These are phyloP conservation scores for Breviolum minutum DNA, from an alignment of 73 alveolate genomes.

Conservation along the genomic window DNA sequence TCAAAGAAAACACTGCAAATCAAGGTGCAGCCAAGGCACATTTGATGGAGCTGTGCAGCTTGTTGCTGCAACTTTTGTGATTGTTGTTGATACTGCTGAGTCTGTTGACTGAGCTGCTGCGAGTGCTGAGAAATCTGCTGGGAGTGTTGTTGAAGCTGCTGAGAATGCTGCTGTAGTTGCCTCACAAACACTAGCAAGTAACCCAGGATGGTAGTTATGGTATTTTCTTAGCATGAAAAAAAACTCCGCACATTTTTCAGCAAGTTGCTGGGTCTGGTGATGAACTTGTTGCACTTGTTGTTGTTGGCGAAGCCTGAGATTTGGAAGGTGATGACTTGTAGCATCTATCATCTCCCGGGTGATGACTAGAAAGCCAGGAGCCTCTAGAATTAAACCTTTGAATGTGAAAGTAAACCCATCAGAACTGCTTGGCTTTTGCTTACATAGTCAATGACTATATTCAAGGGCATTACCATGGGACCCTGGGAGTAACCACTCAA, in stretches of 20 bases:
- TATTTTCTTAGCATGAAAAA: not conserved
- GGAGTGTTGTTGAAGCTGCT: slow-evolving; percentile 76
- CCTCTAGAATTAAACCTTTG: too few relatives aligned
- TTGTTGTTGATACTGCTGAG: slow-evolving; percentile 83
- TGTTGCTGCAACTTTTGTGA: slow-evolving; percentile 78
- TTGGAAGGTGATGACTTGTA: not conserved
- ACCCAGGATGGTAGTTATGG: not conserved
- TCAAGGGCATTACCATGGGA: not conserved
- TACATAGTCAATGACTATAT: too few relatives aligned
- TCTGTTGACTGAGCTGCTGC: slow-evolving; percentile 69
- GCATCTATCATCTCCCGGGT: too few relatives aligned
- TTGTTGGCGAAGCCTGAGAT: slow-evolving; percentile 58
- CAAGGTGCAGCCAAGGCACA: not conserved
- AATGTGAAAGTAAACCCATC: not conserved
- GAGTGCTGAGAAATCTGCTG: slow-evolving; percentile 70
- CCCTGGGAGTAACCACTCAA: too few relatives aligned
- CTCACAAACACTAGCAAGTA: not conserved
- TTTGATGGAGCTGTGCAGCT: slow-evolving; percentile 77
- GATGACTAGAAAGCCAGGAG: too few relatives aligned
- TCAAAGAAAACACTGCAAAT: too few relatives aligned
- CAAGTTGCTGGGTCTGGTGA: slow-evolving; percentile 69
- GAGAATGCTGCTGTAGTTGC: slow-evolving; percentile 75
- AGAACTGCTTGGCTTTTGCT: not conserved
- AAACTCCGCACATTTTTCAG: not conserved
- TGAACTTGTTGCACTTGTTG: slow-evolving; percentile 74